These are phyloP conservation scores for Aspergillus spinulosporus DNA, from an alignment of 2,329 filamentous ascomycete genomes.

Conservation along the genomic window DNA sequence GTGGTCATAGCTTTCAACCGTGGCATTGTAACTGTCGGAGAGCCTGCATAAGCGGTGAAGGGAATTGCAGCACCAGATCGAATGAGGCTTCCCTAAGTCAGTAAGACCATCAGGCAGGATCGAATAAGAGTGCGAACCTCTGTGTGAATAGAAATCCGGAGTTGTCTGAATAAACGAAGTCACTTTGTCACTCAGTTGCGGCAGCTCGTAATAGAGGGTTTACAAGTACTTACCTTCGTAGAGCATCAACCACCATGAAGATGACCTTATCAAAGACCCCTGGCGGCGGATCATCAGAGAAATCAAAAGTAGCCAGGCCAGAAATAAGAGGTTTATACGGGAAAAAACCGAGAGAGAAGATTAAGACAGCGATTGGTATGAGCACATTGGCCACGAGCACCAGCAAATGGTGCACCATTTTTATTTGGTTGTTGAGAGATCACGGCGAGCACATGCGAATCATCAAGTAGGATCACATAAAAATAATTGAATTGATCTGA, in stretches of 20 bases:
- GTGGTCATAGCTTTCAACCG: conserved; percentile 96
- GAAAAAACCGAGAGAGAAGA: conserved; percentile 92
- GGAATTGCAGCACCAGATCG: conserved; percentile 79
- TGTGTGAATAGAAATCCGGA: conserved; percentile 90
- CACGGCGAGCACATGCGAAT: no score
- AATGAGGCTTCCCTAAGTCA: conserved; percentile 39
- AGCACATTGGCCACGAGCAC: conserved; percentile 72
- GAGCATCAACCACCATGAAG: conserved; percentile 96
- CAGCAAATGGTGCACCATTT: conserved; percentile 29
- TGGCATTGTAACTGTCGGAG: conserved; percentile 97
- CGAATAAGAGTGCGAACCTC: conserved; percentile 54
- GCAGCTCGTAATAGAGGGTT: background rate
- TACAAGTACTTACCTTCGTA: conserved; percentile 67
- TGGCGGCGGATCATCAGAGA: conserved; percentile 59
- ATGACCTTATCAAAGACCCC: conserved; percentile 84
- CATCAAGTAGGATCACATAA: no score
- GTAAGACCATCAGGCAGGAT: conserved; percentile 53
- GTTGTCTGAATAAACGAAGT: conserved; percentile 81
- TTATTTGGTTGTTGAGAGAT: no score
- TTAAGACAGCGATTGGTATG: conserved; percentile 69
- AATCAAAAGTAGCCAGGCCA: conserved; percentile 67
- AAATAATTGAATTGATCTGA: no score
- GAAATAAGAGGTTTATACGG: conserved; percentile 94
- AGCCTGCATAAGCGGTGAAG: conserved; percentile 91
- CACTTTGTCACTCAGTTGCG: conserved; percentile 56